Evolutionary conservation across 495 filamentous ascomycete species (phyloP), one percentile per base, ranked within the genome.

Genomic region (Penicillium mononematosum): DNA sequence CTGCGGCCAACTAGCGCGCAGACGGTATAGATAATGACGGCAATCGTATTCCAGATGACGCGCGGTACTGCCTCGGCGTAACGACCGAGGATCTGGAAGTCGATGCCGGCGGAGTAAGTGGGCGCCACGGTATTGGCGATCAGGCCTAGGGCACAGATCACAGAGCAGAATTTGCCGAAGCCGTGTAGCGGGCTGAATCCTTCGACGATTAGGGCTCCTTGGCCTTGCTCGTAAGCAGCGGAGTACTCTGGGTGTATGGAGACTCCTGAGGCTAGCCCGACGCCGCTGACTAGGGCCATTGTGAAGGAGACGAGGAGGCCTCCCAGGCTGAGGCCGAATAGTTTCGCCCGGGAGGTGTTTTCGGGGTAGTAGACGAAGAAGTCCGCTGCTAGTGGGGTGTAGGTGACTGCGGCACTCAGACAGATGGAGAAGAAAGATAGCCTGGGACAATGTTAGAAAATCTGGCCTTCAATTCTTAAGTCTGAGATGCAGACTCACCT

Each of bases 161-260:
- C 86, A 19, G 81, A 79, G 67, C 85, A 88, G 75, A 91, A 88
- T 59, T 85, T 85, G 42, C 88, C 88, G 58, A 92, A 92, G 0
- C 72, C 73, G 39, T 82, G 81, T 0, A 91, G 75, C 0, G 83
- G 80, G 3, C 69, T 73, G 64, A 81, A 88, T 19, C 80, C 88
- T 62, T 85, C 81, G 8, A 88, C 84, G 14, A 91, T 82, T 1
- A 92, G 78, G 14, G 78, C 78, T 48, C 78, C 78, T 62, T 65
- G 75, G 39, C 74, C 74, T 20, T 25, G 53, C 19, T 62, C 60
- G 56, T 85, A 88, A 2, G 88, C 88, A 5, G 73, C 66, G 2
- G 67, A 64, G 72, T 86, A 90, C 4, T 72, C 71, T 0, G 76
- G 60, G 62, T 86, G 72, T 12, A 65, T 71, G 7, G 71, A 31